Base-by-base conservation (phyloP, 345 rosid species). In the Camelina laxa region DNA sequence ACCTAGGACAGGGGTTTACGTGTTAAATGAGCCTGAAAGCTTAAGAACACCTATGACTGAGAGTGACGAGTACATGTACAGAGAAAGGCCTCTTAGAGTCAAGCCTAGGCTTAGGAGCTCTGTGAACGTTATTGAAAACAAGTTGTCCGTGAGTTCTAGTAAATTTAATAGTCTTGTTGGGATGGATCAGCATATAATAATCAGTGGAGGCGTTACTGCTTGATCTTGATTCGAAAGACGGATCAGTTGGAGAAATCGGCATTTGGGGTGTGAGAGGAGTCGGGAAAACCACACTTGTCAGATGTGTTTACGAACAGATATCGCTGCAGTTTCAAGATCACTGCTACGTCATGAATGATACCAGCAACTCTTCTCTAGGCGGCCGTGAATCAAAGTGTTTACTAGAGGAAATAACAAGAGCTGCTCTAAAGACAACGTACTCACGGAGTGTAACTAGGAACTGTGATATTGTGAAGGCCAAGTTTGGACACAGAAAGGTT, bases 401-500 rank as follows among this genome's bases (percentile, higher is more conserved):
- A 9, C 51, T 54, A 10, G 72, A 55, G 24, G 72, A 68, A 12
- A 21, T 68, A 39, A 55, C 72, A 39, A 56, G 54, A 41, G 30
- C 53, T 41, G 48, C 8, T 53, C 36, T 53, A n/a, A 2, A 9
- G n/a, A 2, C 22, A 67, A 38, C 15, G 14, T 50, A 3, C 30
- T 24, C 60, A 19, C n/a, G 6, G 21, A 50, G 22, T 47, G 19
- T n/a, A 16, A 47, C 20, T 16, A 53, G 31, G 5, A 14, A 47
- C 60, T 8, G 0, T 51, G 60, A 67, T 19, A 53, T 68, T 39
- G 62, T 55, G 17, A 54, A 68, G 41, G 72, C 72, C 1, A 68
- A 65, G 42, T 39, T 65, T 10, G 69, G 69, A 65, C 57, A 65
- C 42, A 9, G 69, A 39, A 68, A 68, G 39, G 72, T 68, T 55